Evolutionary conservation across 768 basidiomycete species (phyloP), one percentile per base, ranked within the genome.

Genomic region (Cubamyces sp.): DNA sequence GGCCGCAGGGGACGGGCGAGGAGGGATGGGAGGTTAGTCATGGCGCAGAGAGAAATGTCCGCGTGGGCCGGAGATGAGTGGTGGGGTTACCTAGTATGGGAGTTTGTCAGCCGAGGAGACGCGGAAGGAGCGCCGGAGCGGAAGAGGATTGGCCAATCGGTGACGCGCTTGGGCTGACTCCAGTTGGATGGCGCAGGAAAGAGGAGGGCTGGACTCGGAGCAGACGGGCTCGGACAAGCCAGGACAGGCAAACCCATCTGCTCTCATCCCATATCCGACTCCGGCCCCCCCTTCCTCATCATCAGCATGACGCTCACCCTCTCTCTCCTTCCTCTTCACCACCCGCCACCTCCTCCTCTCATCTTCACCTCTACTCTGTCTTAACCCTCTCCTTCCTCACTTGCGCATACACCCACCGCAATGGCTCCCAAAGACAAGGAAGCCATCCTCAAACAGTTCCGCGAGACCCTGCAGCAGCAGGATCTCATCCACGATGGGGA

Each of bases 401-500:
- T 34, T 2, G 19, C 7, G 43, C 46, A 14, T 41, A 45, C 9
- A 55, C 18, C 43, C n/a, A 37, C 37, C 21, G 3, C 7, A 46
- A 73, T 71, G 72, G 51, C 67, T n/a, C 66, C 68, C 19, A 53
- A 55, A 25, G 51, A 46, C 62, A 65, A 65, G 42, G 47, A 74
- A 30, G 74, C 79, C 51, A 47, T 76, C 3, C 74, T 89, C 54
- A 67, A 74, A 30, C 68, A 74, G 28, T 87, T 91, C 68, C 82
- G 87, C 39, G 68, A 80, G 59, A 76, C 83, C 40, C 67, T 88
- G 12, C 79, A 79, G 30, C 70, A 74, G 1, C 85, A 88, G 59
- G 83, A 75, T 23, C 78, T 87, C 45, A 63, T 90, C 46, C 80
- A 80, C 52, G 82, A 87, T 28, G 86, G 85, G 3, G 71, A 72